Evolutionary conservation across 1,284 basidiomycete genomes (phyloP), one percentile per base, ranked within the genome.

Genomic region (Erythrobasidium hasegawianum): DNA sequence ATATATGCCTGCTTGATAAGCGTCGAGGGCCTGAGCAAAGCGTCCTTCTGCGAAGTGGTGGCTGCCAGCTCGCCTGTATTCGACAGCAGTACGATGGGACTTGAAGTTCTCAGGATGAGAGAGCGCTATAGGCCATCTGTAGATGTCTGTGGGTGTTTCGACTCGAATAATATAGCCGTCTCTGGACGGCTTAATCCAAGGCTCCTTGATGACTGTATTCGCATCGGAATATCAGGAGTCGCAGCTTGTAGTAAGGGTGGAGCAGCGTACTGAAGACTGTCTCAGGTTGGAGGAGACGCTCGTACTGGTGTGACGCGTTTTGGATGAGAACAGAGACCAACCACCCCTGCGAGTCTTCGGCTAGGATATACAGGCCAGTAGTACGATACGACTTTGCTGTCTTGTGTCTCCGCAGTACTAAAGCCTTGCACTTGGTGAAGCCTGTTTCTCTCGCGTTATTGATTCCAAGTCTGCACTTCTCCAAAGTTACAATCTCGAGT

Each of bases 171-270:
- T 45, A 24, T 64, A 64, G 20, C 53, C 61, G 39, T 64, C 41
- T 10, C 41, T 22, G 24, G n/a, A 41, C 39, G 55, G 40, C 49
- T 64, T 64, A 24, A 64, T 14, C 61, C 61, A 64, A n/a, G 61
- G 61, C 43, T 64, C 61, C 16, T 29, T 26, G 27, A 64, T 39
- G 54, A 26, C 61, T 64, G 33, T 39, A 14, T 26, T 22, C 8
- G 1, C 39, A n/a, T 18, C 22, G 41, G 8, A 13, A 29, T 2
- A 2, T 20, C 33, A 13, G 22, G 27, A 11, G 29, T 29, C 8
- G 11, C n/a, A n/a, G n/a, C n/a, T n/a, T n/a, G n/a, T n/a, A n/a
- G n/a, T n/a, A n/a, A n/a, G n/a, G n/a, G n/a, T n/a, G n/a, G 10
- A 18, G 11, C 20, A n/a, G 39, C 55, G n/a, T 11, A 64, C 61